Evolutionary conservation across 768 basidiomycete genomes (phyloP).

Genomic region (Phaeotremella skinneri): DNA sequence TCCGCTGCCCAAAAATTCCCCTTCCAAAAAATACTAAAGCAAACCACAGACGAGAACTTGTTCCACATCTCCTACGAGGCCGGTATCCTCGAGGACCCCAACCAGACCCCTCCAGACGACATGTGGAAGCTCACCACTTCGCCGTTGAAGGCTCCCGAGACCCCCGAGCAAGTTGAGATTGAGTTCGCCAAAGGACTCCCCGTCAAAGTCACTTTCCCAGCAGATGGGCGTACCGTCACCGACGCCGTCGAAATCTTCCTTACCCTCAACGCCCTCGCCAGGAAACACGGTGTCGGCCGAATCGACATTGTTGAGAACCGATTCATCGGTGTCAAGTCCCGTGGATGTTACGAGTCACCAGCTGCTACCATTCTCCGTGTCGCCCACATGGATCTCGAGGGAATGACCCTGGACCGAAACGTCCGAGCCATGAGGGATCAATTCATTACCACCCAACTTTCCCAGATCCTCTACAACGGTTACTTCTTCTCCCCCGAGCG

Average conservation of each 20-base stretch:
- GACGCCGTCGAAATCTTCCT: constrained; percentile 93
- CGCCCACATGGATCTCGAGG: constrained; percentile 95
- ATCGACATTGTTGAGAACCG: constrained; percentile 99
- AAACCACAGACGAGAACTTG: constrained; percentile 77
- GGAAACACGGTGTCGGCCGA: constrained; percentile 92
- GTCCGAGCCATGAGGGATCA: constrained; percentile 91
- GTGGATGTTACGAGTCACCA: constrained; percentile 99
- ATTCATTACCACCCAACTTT: constrained; percentile 86
- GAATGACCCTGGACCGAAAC: constrained; percentile 95
- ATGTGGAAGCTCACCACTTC: constrained; percentile 98
- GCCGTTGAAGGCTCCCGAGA: constrained; percentile 74
- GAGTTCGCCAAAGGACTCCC: constrained; percentile 87
- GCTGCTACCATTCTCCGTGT: constrained; percentile 92
- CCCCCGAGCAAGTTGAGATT: constrained; percentile 75
- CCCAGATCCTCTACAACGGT: constrained; percentile 93
- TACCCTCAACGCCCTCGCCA: constrained; percentile 81
- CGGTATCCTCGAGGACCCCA: constrained; percentile 95
- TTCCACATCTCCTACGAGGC: constrained; percentile 99
- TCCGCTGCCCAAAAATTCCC: neutral
- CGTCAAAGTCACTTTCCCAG: constrained; percentile 65
- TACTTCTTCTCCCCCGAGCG: constrained; percentile 99
- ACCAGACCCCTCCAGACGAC: constrained; percentile 86
- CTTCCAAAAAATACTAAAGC: neutral
- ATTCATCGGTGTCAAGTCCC: constrained; percentile 98
- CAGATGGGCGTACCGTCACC: constrained; percentile 63